Conservation (phyloP, 306 rosid genomes). For the Canavalia ensiformis region DNA sequence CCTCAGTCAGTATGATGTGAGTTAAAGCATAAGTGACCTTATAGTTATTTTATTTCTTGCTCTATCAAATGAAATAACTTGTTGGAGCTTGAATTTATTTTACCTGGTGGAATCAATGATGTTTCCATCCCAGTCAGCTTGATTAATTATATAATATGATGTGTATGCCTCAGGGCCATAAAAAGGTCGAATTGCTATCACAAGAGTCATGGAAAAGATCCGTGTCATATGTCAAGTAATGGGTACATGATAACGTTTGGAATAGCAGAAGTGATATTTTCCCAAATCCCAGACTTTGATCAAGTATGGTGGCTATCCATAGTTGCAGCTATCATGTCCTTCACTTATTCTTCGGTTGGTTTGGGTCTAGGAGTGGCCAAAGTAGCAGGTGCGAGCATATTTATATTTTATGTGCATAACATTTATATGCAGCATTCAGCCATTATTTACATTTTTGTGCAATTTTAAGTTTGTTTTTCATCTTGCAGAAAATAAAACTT, state of each 20-base stretch:
- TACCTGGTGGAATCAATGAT: neutral
- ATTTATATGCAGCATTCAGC: neutral
- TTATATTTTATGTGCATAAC: neutral
- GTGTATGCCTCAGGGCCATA: constrained; percentile 59
- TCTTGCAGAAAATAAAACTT: constrained; percentile 60
- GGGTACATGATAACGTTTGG: constrained; percentile 82
- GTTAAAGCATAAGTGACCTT: constrained; percentile 41
- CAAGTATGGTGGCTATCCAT: constrained; percentile 86
- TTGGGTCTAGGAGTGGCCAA: constrained; percentile 71
- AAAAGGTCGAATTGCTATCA: constrained; percentile 84
- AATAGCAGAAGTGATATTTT: constrained; percentile 67
- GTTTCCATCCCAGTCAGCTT: neutral
- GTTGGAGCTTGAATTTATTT: constrained; percentile 8
- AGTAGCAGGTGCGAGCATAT: constrained; percentile 66
- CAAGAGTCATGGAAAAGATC: constrained; percentile 73
- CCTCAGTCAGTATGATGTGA: constrained; percentile 91
- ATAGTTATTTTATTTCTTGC: constrained; percentile 2
- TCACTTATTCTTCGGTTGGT: constrained; percentile 71
- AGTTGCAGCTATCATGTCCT: constrained; percentile 82
- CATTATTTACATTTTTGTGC: neutral
- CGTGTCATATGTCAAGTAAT: constrained; percentile 84
- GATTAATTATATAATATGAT: neutral
- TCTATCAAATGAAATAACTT: neutral
- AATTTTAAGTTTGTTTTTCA: neutral
- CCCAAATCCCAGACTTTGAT: constrained; percentile 80